Conservation (phyloP, 331 rosid genomes). For the Ulmus americana region DNA sequence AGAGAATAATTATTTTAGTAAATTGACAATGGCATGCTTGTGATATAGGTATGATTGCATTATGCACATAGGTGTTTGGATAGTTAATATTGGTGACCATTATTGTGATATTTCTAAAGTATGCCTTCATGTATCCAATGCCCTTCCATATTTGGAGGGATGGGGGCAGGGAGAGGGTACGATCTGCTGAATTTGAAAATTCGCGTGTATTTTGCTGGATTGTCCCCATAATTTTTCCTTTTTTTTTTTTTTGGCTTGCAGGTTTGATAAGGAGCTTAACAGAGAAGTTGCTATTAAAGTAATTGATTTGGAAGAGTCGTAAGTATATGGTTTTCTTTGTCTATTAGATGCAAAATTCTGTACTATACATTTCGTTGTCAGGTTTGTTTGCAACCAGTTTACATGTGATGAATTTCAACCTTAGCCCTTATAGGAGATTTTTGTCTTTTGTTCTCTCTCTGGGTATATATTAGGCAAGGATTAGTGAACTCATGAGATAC, state of each 20-base stretch:
- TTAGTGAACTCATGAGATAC: too few relatives aligned
- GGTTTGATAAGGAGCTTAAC: conserved; percentile 89
- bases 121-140: too few relatives aligned
- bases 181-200: conserved; percentile 1
- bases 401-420: neutral
- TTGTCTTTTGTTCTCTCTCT: neutral
- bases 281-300: conserved; percentile 92
- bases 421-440: neutral
- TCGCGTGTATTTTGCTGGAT: conserved; percentile 15
- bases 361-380: conserved; percentile 1
- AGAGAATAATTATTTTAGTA: too few relatives aligned
- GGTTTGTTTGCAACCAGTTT: conserved; percentile 2
- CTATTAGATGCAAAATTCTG: conserved; percentile 4
- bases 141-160: neutral
- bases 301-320: conserved; percentile 97
- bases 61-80: too few relatives aligned
- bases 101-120: too few relatives aligned
- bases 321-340: conserved; percentile 37
- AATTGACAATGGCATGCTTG: too few relatives aligned
- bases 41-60: too few relatives aligned
- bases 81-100: too few relatives aligned
- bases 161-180: neutral
- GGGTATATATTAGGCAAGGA: too few relatives aligned
- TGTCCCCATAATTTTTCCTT: neutral
- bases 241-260: conserved; percentile 35